Evolutionary conservation across 305 asterid species (phyloP), one percentile per base, ranked within the genome.

Genomic region (Euphrasia arctica): DNA sequence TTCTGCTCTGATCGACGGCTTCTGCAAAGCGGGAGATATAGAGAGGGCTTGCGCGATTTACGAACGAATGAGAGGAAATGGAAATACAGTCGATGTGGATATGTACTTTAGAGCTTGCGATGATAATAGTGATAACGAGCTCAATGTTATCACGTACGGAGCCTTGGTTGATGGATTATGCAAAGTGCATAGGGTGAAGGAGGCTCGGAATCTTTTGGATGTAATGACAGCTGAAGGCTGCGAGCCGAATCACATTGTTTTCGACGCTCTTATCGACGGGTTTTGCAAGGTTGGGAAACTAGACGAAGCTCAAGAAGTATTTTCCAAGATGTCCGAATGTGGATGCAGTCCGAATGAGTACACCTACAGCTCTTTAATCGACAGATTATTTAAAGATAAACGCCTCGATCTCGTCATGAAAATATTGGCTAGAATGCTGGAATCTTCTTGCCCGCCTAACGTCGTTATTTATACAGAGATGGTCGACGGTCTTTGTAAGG

Each of bases 401-500:
- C 93, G 88, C 47, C 80, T 89, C 67, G 97, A 92, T 84, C 97
- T 89, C 74, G 97, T 89, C 60, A 63, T 84, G 31, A 90, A 87
- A 69, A 85, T 92, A 22, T 74, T 92, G 80, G 82, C 96, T 54
- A 85, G 82, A 72, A 92, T 92, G 98, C 87, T 92, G 0, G 95
- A 89, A 64, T 64, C 67, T 74, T 84, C 96, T 60, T 87, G 93
- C 72, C 69, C 81, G 2, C 98, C 98, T 9, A 87, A 89, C 80
- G 97, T 92, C 63, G 68, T 92, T 68, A 81, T 80, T 48, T 92
- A 92, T 66, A 89, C 98, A 1, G 90, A 68, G 77, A 92, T 92
- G 95, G 79, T 92, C 56, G 94, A 92, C 75, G 98, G 98, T 51
- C 90, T 89, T 61, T 89, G 94, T 69, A 90, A 92, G 83, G 84